A percentile compares a stretch with the other conserved stretches of the same genome.
Evolutionary conservation across 2,329 filamentous ascomycete species (phyloP).

Genomic region (Raffaelea arxii): DNA sequence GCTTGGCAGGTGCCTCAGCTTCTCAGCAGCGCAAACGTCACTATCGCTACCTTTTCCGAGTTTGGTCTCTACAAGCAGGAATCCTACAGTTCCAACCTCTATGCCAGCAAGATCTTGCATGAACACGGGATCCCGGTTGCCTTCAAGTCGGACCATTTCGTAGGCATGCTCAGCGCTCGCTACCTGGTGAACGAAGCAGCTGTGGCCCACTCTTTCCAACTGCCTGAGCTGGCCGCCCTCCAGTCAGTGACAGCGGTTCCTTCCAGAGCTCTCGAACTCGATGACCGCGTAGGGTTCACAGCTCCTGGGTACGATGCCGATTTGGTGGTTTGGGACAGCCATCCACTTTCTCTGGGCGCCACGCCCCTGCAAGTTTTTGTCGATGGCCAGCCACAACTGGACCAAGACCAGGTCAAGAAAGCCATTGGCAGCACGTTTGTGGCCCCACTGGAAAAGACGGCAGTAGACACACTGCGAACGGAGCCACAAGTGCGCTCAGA

Average conservation of each 20-base stretch:
- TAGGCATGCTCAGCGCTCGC: conserved; percentile 26
- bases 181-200: conserved; percentile 31
- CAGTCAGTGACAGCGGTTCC: conserved; percentile 36
- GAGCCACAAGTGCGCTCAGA: background rate
- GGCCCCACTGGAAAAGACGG: too few relatives aligned
- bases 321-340: conserved; percentile 37
- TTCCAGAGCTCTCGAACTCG: conserved; percentile 22
- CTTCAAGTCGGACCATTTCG: conserved; percentile 30
- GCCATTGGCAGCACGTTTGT: too few relatives aligned
- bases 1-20: conserved; percentile 31
- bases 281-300: too few relatives aligned
- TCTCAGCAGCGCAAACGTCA: conserved; percentile 31
- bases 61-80: conserved; percentile 32
- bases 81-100: conserved; percentile 28
- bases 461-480: too few relatives aligned
- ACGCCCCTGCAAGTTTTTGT: conserved; percentile 37
- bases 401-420: too few relatives aligned
- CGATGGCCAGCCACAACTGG: conserved; percentile 29
- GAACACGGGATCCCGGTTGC: conserved; percentile 30
- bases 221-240: conserved; percentile 30
- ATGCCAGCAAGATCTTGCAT: conserved; percentile 28
- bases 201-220: conserved; percentile 29
- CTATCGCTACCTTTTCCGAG: conserved; percentile 32
- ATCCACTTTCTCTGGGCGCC: conserved; percentile 34
- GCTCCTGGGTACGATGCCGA: conserved; percentile 39